Evolutionary conservation across 768 basidiomycete genomes (phyloP).

Genomic region (Mycena amicta): DNA sequence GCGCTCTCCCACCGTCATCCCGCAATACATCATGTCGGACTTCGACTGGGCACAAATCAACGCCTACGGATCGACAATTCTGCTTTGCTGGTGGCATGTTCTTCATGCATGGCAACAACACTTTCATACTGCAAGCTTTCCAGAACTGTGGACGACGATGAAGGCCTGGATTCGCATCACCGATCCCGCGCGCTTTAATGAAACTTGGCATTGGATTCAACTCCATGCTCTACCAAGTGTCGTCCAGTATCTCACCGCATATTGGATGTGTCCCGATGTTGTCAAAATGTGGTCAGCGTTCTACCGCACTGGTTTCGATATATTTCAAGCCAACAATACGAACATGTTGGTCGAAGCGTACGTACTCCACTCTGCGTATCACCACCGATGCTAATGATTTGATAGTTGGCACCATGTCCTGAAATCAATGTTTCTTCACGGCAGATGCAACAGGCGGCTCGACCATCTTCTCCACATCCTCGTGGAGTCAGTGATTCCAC

Average conservation of each 20-base stretch:
- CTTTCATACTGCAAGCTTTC: constrained; percentile 1
- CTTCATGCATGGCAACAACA: constrained; percentile 23
- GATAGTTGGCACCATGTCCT: constrained; percentile 21
- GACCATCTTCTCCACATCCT: constrained; percentile 17
- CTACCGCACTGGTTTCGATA: constrained; percentile 5
- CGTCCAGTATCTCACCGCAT: constrained; percentile 10
- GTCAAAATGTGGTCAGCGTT: constrained; percentile 16
- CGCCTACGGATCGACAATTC: neutral
- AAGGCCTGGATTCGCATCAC: constrained; percentile 18
- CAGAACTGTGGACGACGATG: constrained; percentile 17
- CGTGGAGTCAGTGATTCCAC: constrained; percentile 3
- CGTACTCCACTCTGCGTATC: neutral
- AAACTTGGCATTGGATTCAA: constrained; percentile 5
- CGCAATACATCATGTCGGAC: constrained; percentile 3
- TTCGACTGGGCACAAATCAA: constrained; percentile 6
- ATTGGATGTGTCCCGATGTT: neutral
- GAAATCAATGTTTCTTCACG: constrained; percentile 13
- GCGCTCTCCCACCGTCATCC: constrained; percentile 2
- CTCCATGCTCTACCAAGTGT: neutral
- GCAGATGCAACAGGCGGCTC: constrained; percentile 15
- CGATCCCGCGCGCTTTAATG: constrained; percentile 6
- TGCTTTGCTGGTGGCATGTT: constrained; percentile 24
- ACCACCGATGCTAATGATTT: neutral
- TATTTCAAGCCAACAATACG: constrained; percentile 12
- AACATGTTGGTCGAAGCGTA: constrained; percentile 23